A percentile compares a stretch with the other conserved stretches of the same genome.
phyloP scores from a whole-genome alignment of 2,329 filamentous ascomycete species.

The Hypoxylon sp. region DNA sequence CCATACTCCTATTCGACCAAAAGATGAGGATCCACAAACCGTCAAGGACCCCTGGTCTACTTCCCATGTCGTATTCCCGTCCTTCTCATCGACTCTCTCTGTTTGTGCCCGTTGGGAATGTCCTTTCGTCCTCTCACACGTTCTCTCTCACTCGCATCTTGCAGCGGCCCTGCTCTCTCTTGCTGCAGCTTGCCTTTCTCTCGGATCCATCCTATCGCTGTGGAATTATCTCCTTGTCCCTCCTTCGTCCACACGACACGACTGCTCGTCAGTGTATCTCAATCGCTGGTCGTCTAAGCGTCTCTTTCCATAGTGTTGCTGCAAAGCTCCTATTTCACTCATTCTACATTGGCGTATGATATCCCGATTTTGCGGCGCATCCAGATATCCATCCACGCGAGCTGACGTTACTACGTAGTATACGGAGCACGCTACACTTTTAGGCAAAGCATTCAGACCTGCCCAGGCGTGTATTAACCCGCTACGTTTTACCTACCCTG shows the following conservation, averaged over 20 bases:
- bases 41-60: slow-evolving; percentile 29
- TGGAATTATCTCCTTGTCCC: slow-evolving; percentile 36
- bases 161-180: slow-evolving; percentile 28
- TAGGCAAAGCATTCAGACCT: slow-evolving; percentile 43
- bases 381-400: slow-evolving; percentile 31
- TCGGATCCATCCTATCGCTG: slow-evolving; percentile 35
- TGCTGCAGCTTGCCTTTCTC: slow-evolving; percentile 41
- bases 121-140: slow-evolving; percentile 36
- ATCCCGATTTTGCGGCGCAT: slow-evolving; percentile 35
- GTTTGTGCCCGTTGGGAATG: slow-evolving; percentile 24
- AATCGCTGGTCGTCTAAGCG: slow-evolving; percentile 34
- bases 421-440: slow-evolving; percentile 39
- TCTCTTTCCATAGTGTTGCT: slow-evolving; percentile 27
- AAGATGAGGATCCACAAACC: slow-evolving; percentile 34
- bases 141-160: slow-evolving; percentile 31
- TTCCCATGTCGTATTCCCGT: slow-evolving; percentile 42
- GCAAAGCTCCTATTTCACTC: slow-evolving; percentile 25
- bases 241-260: slow-evolving; percentile 32
- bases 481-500: slow-evolving; percentile 43
- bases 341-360: slow-evolving; percentile 20
- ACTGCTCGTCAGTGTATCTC: slow-evolving; percentile 35
- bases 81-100: slow-evolving; percentile 36
- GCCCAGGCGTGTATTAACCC: slow-evolving; percentile 44
- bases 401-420: slow-evolving; percentile 35
- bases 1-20: slow-evolving; percentile 35